Evolutionary conservation across 768 basidiomycete genomes (phyloP).

Genomic region (Mycena olivaceomarginata): DNA sequence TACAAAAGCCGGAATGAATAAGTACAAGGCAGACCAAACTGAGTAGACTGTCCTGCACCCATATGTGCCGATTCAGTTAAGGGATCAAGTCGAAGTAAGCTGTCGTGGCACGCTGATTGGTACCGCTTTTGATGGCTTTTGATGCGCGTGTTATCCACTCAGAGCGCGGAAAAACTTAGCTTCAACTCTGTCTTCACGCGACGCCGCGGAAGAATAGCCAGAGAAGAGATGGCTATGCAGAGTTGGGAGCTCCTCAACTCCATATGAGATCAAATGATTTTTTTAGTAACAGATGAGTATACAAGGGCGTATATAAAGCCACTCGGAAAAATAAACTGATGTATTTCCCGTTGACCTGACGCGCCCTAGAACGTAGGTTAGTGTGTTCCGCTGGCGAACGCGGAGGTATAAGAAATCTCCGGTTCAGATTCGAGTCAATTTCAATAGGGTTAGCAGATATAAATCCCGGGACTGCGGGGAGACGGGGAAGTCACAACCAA

Average conservation of each 20-base stretch:
- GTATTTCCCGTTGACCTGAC: background rate
- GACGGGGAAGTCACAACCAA: background rate
- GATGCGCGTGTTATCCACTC: background rate
- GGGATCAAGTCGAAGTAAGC: background rate
- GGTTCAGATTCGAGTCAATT: background rate
- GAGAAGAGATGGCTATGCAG: slow-evolving; percentile 12
- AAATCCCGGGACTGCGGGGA: background rate
- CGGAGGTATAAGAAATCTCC: background rate
- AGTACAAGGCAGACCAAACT: slow-evolving; percentile 42
- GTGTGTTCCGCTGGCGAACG: too few relatives aligned
- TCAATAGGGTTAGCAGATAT: background rate
- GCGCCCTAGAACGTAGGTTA: background rate
- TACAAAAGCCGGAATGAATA: slow-evolving; percentile 32
- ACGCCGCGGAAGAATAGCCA: background rate
- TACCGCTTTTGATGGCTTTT: background rate
- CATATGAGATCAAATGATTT: background rate
- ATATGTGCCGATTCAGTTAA: slow-evolving; percentile 58
- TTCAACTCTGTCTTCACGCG: slow-evolving; percentile 31
- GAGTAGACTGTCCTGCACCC: slow-evolving; percentile 85
- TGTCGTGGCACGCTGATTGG: slow-evolving; percentile 1
- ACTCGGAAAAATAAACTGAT: background rate
- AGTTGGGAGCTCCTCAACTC: background rate
- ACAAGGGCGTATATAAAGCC: background rate
- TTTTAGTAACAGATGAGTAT: background rate
- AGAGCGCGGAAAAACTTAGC: slow-evolving; percentile 27